A percentile compares a stretch with the other conserved stretches of the same genome.
Evolutionary conservation across 371 early-diverging fungal species (phyloP).

Genomic region (Mucor mucedo): DNA sequence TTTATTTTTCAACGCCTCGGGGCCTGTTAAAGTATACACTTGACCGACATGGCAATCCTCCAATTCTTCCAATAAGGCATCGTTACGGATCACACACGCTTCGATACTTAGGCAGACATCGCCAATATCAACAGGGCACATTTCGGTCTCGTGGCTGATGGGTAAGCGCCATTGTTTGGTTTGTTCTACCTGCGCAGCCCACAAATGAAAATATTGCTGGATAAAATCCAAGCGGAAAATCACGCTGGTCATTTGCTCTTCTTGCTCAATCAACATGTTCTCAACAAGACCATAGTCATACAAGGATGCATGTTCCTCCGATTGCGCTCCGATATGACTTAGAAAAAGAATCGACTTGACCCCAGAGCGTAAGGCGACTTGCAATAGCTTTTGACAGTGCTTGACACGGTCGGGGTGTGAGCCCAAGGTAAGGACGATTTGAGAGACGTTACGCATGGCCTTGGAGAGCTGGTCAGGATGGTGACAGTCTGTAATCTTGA

Average conservation of each 20-base stretch:
- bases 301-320: constrained; percentile 26
- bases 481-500: constrained; percentile 22
- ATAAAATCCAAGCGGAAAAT: constrained; percentile 44
- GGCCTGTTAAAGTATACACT: constrained; percentile 46
- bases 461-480: constrained; percentile 37
- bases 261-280: constrained; percentile 31
- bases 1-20: constrained; percentile 36
- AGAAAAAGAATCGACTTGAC: constrained; percentile 41
- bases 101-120: constrained; percentile 41
- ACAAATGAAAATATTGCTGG: constrained; percentile 43
- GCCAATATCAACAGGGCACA: constrained; percentile 48
- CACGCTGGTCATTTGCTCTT: background rate
- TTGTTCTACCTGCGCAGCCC: constrained; percentile 37
- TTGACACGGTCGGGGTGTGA: constrained; percentile 33
- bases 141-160: constrained; percentile 25
- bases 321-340: constrained; percentile 44
- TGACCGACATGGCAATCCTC: constrained; percentile 39
- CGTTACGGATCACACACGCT: constrained; percentile 14
- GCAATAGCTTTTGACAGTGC: constrained; percentile 25
- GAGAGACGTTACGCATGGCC: constrained; percentile 42
- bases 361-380: constrained; percentile 36
- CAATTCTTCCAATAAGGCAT: constrained; percentile 5
- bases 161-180: constrained; percentile 30
- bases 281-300: constrained; percentile 41
- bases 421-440: constrained; percentile 36